Evolutionary conservation across 331 rosid species (phyloP).

Genomic region (Malus hybrid): DNA sequence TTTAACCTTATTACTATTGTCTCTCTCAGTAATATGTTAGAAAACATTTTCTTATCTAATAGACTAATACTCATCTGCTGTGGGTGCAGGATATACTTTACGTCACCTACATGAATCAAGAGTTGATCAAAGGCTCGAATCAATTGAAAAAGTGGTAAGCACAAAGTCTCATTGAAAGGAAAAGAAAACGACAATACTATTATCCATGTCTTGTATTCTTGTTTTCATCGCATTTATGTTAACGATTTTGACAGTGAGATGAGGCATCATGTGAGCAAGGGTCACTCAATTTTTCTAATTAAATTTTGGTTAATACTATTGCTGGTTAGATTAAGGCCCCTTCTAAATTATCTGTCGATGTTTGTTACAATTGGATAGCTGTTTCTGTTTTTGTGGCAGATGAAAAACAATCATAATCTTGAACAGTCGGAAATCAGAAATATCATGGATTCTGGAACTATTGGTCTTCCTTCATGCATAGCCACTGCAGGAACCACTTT

Average conservation of each 20-base stretch:
- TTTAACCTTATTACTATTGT: neutral
- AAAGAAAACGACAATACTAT: neutral
- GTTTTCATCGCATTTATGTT: neutral
- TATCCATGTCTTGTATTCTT: neutral
- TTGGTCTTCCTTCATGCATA: constrained; percentile 51
- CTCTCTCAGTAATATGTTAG: neutral
- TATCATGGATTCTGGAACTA: constrained; percentile 39
- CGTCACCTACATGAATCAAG: constrained; percentile 64
- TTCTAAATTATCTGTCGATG: neutral
- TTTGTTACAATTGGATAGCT: neutral
- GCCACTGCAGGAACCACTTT: constrained; percentile 95
- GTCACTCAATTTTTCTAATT: neutral
- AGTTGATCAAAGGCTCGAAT: constrained; percentile 77
- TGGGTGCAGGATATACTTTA: constrained; percentile 59
- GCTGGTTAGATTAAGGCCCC: neutral
- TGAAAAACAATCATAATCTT: constrained; percentile 38
- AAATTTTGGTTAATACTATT: neutral
- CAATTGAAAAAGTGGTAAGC: constrained; percentile 77
- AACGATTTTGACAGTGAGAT: neutral
- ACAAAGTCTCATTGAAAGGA: neutral
- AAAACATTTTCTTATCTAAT: neutral
- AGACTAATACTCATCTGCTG: neutral
- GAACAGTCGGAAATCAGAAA: constrained; percentile 54
- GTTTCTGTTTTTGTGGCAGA: constrained; percentile 33
- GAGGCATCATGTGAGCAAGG: neutral